Conservation (phyloP, 1,284 basidiomycete species). For the Cutaneotrichosporon mucoides region DNA sequence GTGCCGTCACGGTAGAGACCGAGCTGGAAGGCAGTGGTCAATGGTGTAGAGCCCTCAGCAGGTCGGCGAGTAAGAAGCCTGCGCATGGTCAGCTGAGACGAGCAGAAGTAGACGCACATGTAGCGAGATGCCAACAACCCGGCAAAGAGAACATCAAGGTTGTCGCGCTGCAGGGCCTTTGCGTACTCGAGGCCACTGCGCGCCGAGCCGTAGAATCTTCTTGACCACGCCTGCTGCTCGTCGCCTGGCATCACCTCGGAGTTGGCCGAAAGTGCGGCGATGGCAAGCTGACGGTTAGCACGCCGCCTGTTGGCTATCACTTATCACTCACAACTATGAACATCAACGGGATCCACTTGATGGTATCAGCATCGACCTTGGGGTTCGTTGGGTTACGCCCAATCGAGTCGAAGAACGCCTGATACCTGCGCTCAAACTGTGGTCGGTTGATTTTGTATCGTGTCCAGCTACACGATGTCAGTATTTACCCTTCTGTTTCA, state of each 20-base stretch:
- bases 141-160: constrained; percentile 50
- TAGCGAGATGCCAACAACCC: constrained; percentile 50
- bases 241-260: constrained; percentile 44
- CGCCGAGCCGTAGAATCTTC: constrained; percentile 49
- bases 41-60: constrained; percentile 49
- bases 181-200: constrained; percentile 49
- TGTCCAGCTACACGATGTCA: constrained; percentile 42
- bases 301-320: constrained; percentile 1
- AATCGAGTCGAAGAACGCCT: constrained; percentile 47
- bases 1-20: constrained; percentile 51
- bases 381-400: constrained; percentile 44
- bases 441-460: constrained; percentile 50
- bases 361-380: constrained; percentile 45
- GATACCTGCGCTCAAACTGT: constrained; percentile 45
- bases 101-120: constrained; percentile 36
- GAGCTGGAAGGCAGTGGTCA: constrained; percentile 50
- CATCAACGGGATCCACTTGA: constrained; percentile 50
- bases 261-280: constrained; percentile 48
- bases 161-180: constrained; percentile 50
- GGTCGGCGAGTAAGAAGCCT: constrained; percentile 50
- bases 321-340: constrained; percentile 48
- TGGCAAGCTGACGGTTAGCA: constrained; percentile 40
- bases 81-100: constrained; percentile 1
- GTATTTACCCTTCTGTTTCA: not conserved
- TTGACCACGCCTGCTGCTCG: constrained; percentile 46